These are phyloP conservation scores for Madurella mycetomatis DNA, from an alignment of 2,329 filamentous ascomycete species.

Conservation along the genomic window DNA sequence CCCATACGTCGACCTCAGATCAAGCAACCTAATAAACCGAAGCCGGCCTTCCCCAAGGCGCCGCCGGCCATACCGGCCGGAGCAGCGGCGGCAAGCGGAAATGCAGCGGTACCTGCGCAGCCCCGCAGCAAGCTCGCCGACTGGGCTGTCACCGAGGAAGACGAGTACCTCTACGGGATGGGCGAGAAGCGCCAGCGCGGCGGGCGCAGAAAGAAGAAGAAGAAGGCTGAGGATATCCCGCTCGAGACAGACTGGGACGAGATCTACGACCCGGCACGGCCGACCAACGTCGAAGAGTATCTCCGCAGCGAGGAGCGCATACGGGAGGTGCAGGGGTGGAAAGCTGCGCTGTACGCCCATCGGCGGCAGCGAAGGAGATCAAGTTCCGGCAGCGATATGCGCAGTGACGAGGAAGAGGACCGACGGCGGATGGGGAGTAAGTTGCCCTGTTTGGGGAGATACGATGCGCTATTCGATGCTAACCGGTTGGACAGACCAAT, in stretches of 20 bases:
- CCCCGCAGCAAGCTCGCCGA: slow-evolving; percentile 71
- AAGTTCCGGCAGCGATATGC: slow-evolving; percentile 42
- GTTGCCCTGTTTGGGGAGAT: slow-evolving; percentile 8
- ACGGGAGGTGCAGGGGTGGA: slow-evolving; percentile 79
- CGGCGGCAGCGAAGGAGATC: slow-evolving; percentile 41
- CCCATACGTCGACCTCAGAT: slow-evolving; percentile 73
- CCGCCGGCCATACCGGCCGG: slow-evolving; percentile 29
- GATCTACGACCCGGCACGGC: slow-evolving; percentile 77
- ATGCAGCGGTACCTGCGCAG: slow-evolving; percentile 39
- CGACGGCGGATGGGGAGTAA: slow-evolving; percentile 33
- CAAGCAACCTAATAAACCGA: slow-evolving; percentile 56
- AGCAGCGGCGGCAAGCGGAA: slow-evolving; percentile 35
- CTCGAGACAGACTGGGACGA: slow-evolving; percentile 82
- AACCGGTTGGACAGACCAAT: slow-evolving; percentile 44
- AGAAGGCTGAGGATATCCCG: slow-evolving; percentile 54
- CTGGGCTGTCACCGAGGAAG: slow-evolving; percentile 73
- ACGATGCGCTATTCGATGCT: slow-evolving; percentile 12
- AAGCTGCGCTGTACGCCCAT: slow-evolving; percentile 71
- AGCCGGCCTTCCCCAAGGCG: slow-evolving; percentile 53
- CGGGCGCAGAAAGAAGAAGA: slow-evolving; percentile 58
- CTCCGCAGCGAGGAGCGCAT: slow-evolving; percentile 79
- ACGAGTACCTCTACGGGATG: slow-evolving; percentile 70
- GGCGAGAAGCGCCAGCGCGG: slow-evolving; percentile 67
- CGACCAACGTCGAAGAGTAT: slow-evolving; percentile 82
- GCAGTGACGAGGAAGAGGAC: slow-evolving; percentile 33